Evolutionary conservation across 129 eudicot genomes (phyloP), one percentile per base, ranked within the genome.

Genomic region (Tanacetum coccineum): DNA sequence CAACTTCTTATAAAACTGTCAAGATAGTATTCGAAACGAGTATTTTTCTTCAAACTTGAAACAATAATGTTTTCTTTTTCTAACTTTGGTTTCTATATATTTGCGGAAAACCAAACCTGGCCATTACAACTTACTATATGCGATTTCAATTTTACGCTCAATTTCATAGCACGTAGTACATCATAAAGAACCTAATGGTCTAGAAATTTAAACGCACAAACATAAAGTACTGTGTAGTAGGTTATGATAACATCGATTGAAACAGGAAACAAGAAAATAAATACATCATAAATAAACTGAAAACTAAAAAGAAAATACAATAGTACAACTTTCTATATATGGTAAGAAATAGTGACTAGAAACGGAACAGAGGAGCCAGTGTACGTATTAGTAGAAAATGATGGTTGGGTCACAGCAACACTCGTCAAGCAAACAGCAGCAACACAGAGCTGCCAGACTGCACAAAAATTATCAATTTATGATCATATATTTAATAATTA

Each of bases 331-430:
- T 32, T 61, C 53, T 51, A 28, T 2, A 6, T 17, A 70, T 11
- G 12, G 54, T 19, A 63, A 63, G 18, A 63, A 63, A 13, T 44
- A 47, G 51, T 15, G 32, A 58, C 45, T 7, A 13, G 28, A 15
- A 20, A 30, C 40, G 32, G 63, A 58, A 26, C 3, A 22, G 7
- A 22, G 6, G 48, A 28, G 59, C 46, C 12, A 12, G 49, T 30
- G 28, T 14, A 22, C 9, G 11, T 5, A 9, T 74, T 52, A 75
- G 57, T 6, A 75, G 82, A 87, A 90, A 70, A 90, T 57, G 56
- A 88, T 80, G 72, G 95, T 87, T 68, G 95, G 92, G 50, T 90
- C 97, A 71, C 89, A 88, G 77, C 97, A 90, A 66, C 97, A 90
- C 77, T 90, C 97, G 32, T 90, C 97, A 53, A 90, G 62, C 7